Conservation (phyloP, 805 yeast genomes). For the Ogataea saltuana region DNA sequence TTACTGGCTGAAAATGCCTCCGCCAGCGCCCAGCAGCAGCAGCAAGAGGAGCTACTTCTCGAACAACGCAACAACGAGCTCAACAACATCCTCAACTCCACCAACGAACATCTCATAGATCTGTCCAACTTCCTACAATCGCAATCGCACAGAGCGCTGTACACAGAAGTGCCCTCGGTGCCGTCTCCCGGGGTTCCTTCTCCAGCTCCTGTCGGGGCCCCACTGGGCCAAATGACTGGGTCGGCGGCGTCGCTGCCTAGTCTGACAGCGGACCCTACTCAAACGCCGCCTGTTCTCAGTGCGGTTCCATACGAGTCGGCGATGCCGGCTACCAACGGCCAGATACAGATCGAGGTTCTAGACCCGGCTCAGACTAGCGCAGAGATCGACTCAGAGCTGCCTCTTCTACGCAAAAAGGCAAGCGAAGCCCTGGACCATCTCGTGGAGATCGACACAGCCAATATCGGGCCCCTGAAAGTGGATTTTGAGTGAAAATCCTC, state of each 20-base stretch:
- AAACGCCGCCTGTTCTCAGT: constrained; percentile 8
- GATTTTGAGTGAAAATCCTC: constrained; percentile 14
- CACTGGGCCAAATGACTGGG: constrained; percentile 8
- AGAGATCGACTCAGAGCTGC: constrained; percentile 18
- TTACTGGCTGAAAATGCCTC: constrained; percentile 25
- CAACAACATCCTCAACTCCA: constrained; percentile 34
- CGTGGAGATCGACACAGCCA: constrained; percentile 9
- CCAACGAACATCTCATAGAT: constrained; percentile 37
- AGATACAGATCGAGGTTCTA: constrained; percentile 20
- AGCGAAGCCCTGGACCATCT: constrained; percentile 9
- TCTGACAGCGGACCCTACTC: constrained; percentile 5
- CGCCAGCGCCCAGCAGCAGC: constrained; percentile 23
- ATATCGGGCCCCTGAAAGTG: constrained; percentile 19
- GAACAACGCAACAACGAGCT: constrained; percentile 36
- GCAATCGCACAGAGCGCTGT: constrained; percentile 15
- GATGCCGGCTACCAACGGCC: constrained; percentile 12
- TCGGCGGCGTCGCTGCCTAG: constrained; percentile 17
- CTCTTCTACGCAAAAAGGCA: constrained; percentile 13
- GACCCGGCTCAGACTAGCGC: constrained; percentile 9
- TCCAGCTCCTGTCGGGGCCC: constrained; percentile 6
- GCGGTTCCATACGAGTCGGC: constrained; percentile 12
- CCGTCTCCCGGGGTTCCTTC: neutral
- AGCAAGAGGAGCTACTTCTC: constrained; percentile 26
- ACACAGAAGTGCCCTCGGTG: neutral
- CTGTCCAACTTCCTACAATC: constrained; percentile 26